Evolutionary conservation across 1,284 basidiomycete genomes (phyloP).

Genomic region (Ganoderma meredithae): DNA sequence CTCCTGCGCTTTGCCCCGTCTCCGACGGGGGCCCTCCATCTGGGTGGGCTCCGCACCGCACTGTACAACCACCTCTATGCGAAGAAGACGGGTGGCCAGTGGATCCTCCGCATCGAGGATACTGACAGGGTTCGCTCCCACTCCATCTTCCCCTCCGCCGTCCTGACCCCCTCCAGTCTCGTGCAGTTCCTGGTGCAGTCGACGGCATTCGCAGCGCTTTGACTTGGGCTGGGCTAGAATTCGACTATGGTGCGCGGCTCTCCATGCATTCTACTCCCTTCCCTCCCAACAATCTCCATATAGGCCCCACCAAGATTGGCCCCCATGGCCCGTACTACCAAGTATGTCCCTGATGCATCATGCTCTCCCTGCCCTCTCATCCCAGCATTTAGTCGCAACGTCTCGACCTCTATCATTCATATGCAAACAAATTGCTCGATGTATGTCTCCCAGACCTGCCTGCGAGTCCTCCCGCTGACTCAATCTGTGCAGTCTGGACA

Average conservation of each 20-base stretch:
- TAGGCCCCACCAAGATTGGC: slow-evolving; percentile 81
- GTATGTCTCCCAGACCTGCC: slow-evolving; percentile 48
- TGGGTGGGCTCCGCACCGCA: slow-evolving; percentile 96
- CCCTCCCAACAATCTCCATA: slow-evolving; percentile 16
- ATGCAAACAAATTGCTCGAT: slow-evolving; percentile 79
- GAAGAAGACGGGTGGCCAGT: slow-evolving; percentile 82
- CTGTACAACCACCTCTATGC: slow-evolving; percentile 93
- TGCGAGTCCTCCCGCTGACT: not conserved
- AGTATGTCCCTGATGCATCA: slow-evolving; percentile 48
- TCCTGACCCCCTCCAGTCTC: slow-evolving; percentile 55
- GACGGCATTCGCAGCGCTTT: slow-evolving; percentile 82
- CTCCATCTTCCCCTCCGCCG: not conserved
- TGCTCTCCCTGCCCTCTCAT: not conserved
- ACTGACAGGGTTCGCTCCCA: slow-evolving; percentile 79
- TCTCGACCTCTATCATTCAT: slow-evolving; percentile 81
- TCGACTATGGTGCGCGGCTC: slow-evolving; percentile 79
- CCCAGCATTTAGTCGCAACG: slow-evolving; percentile 77
- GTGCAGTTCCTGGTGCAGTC: slow-evolving; percentile 85
- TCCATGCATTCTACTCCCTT: not conserved
- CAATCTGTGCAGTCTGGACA: slow-evolving; percentile 67
- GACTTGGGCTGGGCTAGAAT: slow-evolving; percentile 93
- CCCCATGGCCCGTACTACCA: slow-evolving; percentile 86
- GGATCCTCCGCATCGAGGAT: slow-evolving; percentile 94
- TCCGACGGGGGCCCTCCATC: slow-evolving; percentile 93
- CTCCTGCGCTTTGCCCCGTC: slow-evolving; percentile 95